Base-by-base conservation (phyloP, 805 yeast species). In the Yamadazyma sp. region DNA sequence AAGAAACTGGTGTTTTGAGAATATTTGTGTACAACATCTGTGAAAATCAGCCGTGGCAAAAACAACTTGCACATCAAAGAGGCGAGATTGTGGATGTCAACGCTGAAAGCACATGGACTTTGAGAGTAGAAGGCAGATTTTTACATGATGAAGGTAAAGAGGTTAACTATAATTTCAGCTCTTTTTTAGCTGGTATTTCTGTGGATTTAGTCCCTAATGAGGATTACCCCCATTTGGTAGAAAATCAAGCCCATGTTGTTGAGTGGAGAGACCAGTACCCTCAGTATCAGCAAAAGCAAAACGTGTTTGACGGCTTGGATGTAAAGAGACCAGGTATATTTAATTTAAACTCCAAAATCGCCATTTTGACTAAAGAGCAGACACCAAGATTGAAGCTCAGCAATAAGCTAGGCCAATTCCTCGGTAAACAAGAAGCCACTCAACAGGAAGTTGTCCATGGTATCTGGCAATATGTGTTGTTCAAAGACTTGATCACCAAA, bases 41-140 rank as follows among this genome's bases (percentile, higher is more conserved):
- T 20, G 85, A 82, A 44, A 85, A 86, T 57, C 98, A 91, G 63
- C 86, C 91, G 29, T 93, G 98, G 98, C 74, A 69, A 42, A 55
- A 55, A 22, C 63, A 59, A 41, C 49, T 57, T 29, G 42, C 41
- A 12, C 59, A 57, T 35, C 45, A 47, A 32, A 51, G 53, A n/a
- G 38, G 46, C 3, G 41, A 45, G 10, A 11, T 40, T 3, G 36
- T 50, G 3, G 58, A 55, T 26, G 48, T 49, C 1, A 35, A 53
- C 5, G 47, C 47, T 5, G 77, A 71, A 29, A 74, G 86, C 3
- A 57, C 77, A 1, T 91, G 97, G 97, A 84, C 93, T 1, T 71
- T 91, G 47, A 73, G 95, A 40, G 75, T 93, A 17, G 98, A 93
- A 60, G 99, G 99, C 10, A 70, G 90, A 42, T 64, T 87, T 16